These are phyloP conservation scores for Silene noctiflora DNA, from an alignment of 179 eudicot genomes.

Conservation along the genomic window DNA sequence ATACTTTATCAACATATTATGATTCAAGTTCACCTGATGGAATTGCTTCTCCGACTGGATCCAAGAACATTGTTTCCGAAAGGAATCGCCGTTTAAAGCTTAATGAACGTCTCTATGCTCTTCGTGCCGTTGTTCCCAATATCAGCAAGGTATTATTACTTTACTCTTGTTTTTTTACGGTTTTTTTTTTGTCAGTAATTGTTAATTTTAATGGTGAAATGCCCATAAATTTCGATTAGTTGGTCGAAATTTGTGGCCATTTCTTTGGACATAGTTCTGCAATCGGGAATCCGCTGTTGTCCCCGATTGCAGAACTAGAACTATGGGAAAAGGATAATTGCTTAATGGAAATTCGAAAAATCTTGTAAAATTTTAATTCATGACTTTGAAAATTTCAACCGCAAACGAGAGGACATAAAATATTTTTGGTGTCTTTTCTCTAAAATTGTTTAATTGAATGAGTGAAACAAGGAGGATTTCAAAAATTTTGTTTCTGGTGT, in stretches of 20 bases:
- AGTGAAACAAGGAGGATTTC: too few relatives aligned
- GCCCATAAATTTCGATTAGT: background rate
- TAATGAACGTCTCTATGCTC: constrained; percentile 70
- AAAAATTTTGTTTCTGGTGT: too few relatives aligned
- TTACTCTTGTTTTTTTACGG: background rate
- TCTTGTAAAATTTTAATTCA: too few relatives aligned
- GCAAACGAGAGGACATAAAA: too few relatives aligned
- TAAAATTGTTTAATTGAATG: too few relatives aligned
- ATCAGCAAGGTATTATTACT: constrained; percentile 58
- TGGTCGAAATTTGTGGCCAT: background rate
- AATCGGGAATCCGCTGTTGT: background rate
- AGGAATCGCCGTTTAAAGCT: constrained; percentile 73
- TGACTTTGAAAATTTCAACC: too few relatives aligned
- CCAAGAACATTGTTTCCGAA: constrained; percentile 80
- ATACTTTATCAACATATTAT: constrained; percentile 47
- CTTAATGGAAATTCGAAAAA: too few relatives aligned
- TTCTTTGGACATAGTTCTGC: background rate
- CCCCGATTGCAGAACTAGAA: background rate
- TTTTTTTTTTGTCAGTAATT: background rate
- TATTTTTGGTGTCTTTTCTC: too few relatives aligned
- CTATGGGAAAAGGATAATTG: too few relatives aligned
- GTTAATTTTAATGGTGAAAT: background rate
- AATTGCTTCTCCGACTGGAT: constrained; percentile 34
- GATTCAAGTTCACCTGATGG: constrained; percentile 93
- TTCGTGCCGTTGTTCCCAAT: constrained; percentile 86